Evolutionary conservation across 495 filamentous ascomycete species (phyloP).

Genomic region (Penicillium egyptiacum): DNA sequence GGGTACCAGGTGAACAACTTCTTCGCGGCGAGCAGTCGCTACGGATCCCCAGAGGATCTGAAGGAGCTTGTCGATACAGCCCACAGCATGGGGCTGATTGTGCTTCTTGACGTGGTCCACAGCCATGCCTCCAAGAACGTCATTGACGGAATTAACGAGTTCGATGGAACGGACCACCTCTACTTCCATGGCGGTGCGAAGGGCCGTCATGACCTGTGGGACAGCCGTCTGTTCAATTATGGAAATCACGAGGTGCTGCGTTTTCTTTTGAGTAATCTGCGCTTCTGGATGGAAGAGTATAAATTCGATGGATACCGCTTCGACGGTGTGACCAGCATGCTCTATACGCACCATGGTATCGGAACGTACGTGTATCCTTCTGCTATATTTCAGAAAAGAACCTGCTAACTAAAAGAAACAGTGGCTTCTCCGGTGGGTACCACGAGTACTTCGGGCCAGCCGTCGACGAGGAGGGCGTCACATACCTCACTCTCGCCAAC

Average conservation of each 20-base stretch:
- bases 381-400: background rate
- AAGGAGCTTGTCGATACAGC: conserved; percentile 97
- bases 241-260: conserved; percentile 90
- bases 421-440: conserved; percentile 96
- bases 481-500: conserved; percentile 95
- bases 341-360: conserved; percentile 94
- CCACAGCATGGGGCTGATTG: conserved; percentile 85
- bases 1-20: conserved; percentile 99
- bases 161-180: conserved; percentile 89
- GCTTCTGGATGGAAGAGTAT: conserved; percentile 99
- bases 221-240: conserved; percentile 96
- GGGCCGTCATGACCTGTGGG: conserved; percentile 90
- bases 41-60: conserved; percentile 89
- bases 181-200: conserved; percentile 89
- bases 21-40: conserved; percentile 95
- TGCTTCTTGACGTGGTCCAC: conserved; percentile 94
- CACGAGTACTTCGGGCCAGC: conserved; percentile 93
- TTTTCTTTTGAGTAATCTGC: conserved; percentile 90
- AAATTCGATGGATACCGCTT: conserved; percentile 96
- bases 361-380: conserved; percentile 72
- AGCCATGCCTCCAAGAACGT: conserved; percentile 98
- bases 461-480: conserved; percentile 94
- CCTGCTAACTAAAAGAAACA: conserved; percentile 32
- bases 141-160: conserved; percentile 87
- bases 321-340: conserved; percentile 97